Evolutionary conservation across 805 yeast species (phyloP), one percentile per base, ranked within the genome.

Genomic region (Cyberlindnera americana): DNA sequence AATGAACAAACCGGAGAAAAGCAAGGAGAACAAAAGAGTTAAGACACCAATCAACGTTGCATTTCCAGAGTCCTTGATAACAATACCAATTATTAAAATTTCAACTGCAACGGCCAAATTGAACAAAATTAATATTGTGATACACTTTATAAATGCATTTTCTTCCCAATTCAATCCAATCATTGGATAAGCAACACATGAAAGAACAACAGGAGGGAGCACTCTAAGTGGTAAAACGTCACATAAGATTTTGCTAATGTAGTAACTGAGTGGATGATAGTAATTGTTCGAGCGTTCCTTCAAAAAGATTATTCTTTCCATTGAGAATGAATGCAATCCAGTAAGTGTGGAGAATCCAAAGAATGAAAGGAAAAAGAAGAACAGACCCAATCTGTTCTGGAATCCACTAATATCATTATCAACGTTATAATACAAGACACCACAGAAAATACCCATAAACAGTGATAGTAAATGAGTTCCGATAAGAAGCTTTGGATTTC

Each of bases 341-440:
- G 98, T 91, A 54, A 93, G 72, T 0, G 98, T 83, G 1, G 95
- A 83, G 61, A 93, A 93, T 0, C 99, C 99, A 67, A 93, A 90
- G 54, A 90, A 75, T 3, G 98, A 87, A 45, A 93, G 69, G 37
- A 90, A 64, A 61, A 93, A 93, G 69, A 93, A 91, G 63, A 93
- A 93, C 44, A 93, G 68, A 0, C 99, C 99, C 48, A 93, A 70
- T 52, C 99, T 73, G 62, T 93, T 93, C 61, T 93, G 99, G 69
- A 93, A 93, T 0, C 99, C 99, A 54, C 95, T 81, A 40, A 93
- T 91, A 59, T 91, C 96, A 57, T 88, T 84, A 29, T 80, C 69
- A 19, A 91, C 80, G 54, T 88, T 72, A 64, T 81, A 91, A 61
- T 93, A 93, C 29, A 93, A 68, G 35, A 76, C 76, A 0, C 98